Evolutionary conservation across 2,329 filamentous ascomycete species (phyloP), one percentile per base, ranked within the genome.

Genomic region (Akanthomyces dipterigenus): DNA sequence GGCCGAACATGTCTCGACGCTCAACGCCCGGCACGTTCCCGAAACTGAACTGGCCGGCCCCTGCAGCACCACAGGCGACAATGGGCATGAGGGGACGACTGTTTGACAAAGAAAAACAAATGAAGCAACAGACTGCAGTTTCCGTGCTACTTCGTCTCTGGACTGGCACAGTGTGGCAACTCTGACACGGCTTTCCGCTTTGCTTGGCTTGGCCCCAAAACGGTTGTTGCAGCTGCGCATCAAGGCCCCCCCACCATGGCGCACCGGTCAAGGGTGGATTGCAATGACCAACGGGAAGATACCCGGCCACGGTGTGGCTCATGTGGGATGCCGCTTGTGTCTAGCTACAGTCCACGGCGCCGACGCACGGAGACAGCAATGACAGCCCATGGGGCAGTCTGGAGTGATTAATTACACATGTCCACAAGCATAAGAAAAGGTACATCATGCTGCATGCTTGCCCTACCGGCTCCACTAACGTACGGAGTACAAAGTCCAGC

Each of bases 231-330:
- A 60, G 49, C 57, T 49, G 57, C 57, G 36, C 48, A 53, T 53
- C 57, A 60, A 31, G 48, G 54, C 40, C 48, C 49, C 45, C 40
- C 31, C 16, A 22, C 31, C 57, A 36, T 53, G 56, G 36, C 18
- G 48, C 56, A 34, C 34, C 26, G n/a, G 34, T 59, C 45, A 36
- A 42, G 26, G 26, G 53, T 38, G 12, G 42, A 24, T 7, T n/a
- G 51, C 57, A 45, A 12, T 43, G 24, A 45, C 60, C 60, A 61
- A 61, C 60, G 53, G 60, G 60, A 61, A 61, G 60, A 61, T 61
- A 61, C 28, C 60, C 60, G 60, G 60, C 36, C 56, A 43, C 18
- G 12, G 31, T 34, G 31, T 34, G 31, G 31, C 7, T 9, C 31
- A 40, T 48, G 60, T 61, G 60, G 60, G 51, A 61, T 53, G 38